Evolutionary conservation across 1,284 basidiomycete genomes (phyloP).

Genomic region (Peniophora sp.): DNA sequence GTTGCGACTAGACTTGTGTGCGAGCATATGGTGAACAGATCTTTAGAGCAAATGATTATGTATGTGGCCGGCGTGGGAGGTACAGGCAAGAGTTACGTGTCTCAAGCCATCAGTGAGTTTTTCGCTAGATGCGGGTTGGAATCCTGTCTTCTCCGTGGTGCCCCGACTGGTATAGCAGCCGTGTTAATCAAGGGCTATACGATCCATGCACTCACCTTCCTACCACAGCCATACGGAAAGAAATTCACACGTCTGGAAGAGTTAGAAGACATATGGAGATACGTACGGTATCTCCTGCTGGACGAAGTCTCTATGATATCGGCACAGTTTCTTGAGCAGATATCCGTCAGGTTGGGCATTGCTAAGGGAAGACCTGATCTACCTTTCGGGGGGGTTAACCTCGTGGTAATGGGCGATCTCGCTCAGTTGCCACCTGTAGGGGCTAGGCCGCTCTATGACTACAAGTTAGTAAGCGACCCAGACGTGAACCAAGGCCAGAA

Average conservation of each 20-base stretch:
- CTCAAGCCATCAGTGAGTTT: conserved; percentile 6
- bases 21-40: not conserved
- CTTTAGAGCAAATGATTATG: conserved; percentile 10
- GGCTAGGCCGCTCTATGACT: not conserved
- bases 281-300: not conserved
- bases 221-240: not conserved
- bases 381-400: conserved; percentile 10
- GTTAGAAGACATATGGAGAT: not conserved
- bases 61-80: conserved; percentile 12
- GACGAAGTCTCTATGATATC: conserved; percentile 3
- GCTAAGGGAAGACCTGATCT: not conserved
- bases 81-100: conserved; percentile 12
- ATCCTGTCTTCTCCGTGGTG: not conserved
- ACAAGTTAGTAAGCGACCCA: not conserved
- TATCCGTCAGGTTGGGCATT: not conserved
- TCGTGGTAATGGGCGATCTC: conserved; percentile 9
- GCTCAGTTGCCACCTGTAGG: conserved; percentile 7
- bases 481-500: not conserved
- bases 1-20: no score
- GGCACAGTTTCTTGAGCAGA: not conserved
- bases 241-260: not conserved
- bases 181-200: conserved; percentile 8
- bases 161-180: conserved; percentile 9
- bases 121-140: not conserved
- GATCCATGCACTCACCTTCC: conserved; percentile 6